phyloP scores from a whole-genome alignment of 768 basidiomycete genomes.

The Cystobasidium onofrii region DNA sequence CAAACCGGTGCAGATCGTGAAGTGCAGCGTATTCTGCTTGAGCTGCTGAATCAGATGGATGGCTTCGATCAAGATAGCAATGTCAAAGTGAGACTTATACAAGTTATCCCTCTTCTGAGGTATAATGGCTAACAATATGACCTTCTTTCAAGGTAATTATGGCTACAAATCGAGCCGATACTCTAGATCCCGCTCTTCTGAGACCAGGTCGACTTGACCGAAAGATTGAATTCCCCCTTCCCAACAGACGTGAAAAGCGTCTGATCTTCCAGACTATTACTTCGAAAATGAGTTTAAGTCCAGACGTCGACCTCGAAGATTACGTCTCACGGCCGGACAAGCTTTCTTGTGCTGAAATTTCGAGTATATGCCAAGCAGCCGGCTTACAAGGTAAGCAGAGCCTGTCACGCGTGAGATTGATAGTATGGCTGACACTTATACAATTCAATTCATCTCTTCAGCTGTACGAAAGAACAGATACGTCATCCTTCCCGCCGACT shows the following conservation, averaged over 20 bases:
- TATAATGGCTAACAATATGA: neutral
- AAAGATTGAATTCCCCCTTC: constrained; percentile 97
- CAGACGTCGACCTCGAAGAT: constrained; percentile 96
- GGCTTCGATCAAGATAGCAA: constrained; percentile 98
- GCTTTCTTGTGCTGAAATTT: constrained; percentile 88
- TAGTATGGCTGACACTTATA: constrained; percentile 7
- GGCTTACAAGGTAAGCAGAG: constrained; percentile 73
- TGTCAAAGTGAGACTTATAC: constrained; percentile 64
- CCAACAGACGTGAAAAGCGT: constrained; percentile 86
- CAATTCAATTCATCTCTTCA: constrained; percentile 42
- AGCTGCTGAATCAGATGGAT: constrained; percentile 98
- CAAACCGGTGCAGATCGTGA: constrained; percentile 98
- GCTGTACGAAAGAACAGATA: constrained; percentile 98
- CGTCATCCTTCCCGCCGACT: constrained; percentile 90
- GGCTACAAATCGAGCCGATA: constrained; percentile 98
- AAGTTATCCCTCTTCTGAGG: constrained; percentile 31
- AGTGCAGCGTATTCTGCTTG: constrained; percentile 94
- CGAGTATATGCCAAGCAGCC: constrained; percentile 90
- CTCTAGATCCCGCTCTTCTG: constrained; percentile 90
- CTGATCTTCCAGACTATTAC: constrained; percentile 98
- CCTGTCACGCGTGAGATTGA: neutral
- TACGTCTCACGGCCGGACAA: constrained; percentile 95
- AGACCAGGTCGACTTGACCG: constrained; percentile 95
- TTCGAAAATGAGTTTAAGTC: constrained; percentile 91
- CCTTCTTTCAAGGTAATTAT: constrained; percentile 67